Conservation (phyloP, 176 grass and related monocot genomes). For the Puya raimondii region DNA sequence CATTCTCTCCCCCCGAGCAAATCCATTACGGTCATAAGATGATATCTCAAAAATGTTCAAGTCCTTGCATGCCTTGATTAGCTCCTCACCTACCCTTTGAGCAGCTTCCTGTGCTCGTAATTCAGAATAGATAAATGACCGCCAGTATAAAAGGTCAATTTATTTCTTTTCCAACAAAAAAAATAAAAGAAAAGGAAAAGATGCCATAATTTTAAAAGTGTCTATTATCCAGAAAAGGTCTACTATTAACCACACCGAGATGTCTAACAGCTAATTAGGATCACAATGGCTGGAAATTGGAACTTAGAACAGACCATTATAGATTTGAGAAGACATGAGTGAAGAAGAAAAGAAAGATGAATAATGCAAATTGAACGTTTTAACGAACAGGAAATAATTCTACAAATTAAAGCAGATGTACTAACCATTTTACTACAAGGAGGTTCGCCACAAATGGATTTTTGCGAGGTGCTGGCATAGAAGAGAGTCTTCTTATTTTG, state of each 20-base stretch:
- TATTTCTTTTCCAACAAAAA: too few relatives aligned
- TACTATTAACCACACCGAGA: too few relatives aligned
- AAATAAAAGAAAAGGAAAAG: too few relatives aligned
- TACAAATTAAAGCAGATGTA: neutral
- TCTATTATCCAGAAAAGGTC: too few relatives aligned
- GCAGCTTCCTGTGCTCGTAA: conserved; percentile 48
- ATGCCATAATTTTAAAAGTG: too few relatives aligned
- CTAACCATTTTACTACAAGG: conserved; percentile 39
- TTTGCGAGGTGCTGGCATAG: conserved; percentile 76
- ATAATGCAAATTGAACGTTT: neutral
- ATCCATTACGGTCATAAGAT: conserved; percentile 75
- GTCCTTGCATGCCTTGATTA: conserved; percentile 50
- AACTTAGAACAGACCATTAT: neutral
- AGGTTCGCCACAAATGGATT: conserved; percentile 47
- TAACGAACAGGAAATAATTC: neutral
- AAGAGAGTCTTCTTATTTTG: conserved; percentile 73
- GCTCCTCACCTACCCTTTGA: conserved; percentile 62
- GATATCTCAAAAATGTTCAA: conserved; percentile 64
- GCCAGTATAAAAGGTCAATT: too few relatives aligned
- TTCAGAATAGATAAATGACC: neutral
- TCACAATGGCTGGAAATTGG: neutral
- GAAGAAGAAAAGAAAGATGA: neutral
- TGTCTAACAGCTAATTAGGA: too few relatives aligned
- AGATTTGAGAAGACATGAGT: neutral
- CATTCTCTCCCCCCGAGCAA: conserved; percentile 80